Percentiles rank a stretch among this genome's conserved stretches.
These are phyloP conservation scores for Polytrichum commune DNA, from an alignment of 225 moss, liverwort and hornwort genomes.

Conservation along the genomic window DNA sequence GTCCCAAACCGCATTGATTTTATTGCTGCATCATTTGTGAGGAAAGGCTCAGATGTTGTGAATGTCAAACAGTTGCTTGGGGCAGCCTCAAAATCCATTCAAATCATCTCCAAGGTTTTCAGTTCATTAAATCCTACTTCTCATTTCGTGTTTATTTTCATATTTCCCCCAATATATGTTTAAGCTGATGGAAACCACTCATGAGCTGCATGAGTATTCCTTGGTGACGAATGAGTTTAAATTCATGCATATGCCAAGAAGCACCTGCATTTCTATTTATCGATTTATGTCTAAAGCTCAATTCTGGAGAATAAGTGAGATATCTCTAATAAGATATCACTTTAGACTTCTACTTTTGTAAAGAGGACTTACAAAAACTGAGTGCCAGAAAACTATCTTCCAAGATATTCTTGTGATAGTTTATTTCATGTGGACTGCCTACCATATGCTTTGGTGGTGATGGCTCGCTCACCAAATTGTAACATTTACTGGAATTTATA, in stretches of 20 bases:
- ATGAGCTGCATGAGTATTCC: too few relatives aligned
- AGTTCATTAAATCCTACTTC: not conserved
- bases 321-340: not conserved
- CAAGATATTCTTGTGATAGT: not conserved
- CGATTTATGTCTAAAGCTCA: too few relatives aligned
- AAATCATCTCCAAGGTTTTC: slow-evolving; percentile 87
- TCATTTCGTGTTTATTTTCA: not conserved
- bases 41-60: slow-evolving; percentile 76
- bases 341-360: not conserved
- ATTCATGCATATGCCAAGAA: too few relatives aligned
- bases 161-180: not conserved
- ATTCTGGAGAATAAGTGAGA: too few relatives aligned
- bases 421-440: not conserved
- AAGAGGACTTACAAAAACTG: not conserved
- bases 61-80: slow-evolving; percentile 79
- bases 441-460: not conserved
- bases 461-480: not conserved
- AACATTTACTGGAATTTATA: not conserved
- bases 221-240: too few relatives aligned
- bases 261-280: too few relatives aligned
- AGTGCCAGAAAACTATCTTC: not conserved
- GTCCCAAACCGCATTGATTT: slow-evolving; percentile 87
- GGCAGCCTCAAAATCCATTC: slow-evolving; percentile 67
- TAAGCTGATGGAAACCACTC: too few relatives aligned
- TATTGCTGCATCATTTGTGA: slow-evolving; percentile 91